Percentiles rank a stretch among this genome's conserved stretches.
Evolutionary conservation across 495 filamentous ascomycete genomes (phyloP).

Genomic region (Penicillium cosmopolitanum): DNA sequence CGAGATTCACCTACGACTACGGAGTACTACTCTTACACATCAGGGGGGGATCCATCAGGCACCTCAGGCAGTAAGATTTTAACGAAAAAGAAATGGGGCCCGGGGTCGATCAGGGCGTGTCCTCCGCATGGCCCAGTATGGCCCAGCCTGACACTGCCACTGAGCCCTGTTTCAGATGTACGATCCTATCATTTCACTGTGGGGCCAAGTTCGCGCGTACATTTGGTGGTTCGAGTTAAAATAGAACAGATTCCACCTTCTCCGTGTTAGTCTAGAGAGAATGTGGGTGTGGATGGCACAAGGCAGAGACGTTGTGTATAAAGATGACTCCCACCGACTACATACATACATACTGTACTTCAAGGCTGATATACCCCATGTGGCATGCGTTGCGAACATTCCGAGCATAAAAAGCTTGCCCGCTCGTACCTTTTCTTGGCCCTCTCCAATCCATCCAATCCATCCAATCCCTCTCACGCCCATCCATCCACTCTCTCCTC

Average conservation of each 20-base stretch:
- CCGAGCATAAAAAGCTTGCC: too few species aligned
- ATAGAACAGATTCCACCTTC: not conserved
- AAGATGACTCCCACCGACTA: not conserved
- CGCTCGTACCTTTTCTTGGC: too few species aligned
- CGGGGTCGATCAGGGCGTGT: constrained; percentile 4
- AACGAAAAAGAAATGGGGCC: constrained; percentile 1
- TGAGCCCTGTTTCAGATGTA: constrained; percentile 8
- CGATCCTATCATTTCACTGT: constrained; percentile 5
- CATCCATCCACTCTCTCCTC: not conserved
- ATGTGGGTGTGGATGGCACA: too few species aligned
- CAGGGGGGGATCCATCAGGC: not conserved
- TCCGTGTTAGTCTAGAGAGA: not conserved
- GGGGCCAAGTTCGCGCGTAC: not conserved
- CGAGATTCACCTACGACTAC: not conserved
- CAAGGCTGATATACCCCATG: too few species aligned
- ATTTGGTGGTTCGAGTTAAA: not conserved
- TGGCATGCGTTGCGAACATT: too few species aligned
- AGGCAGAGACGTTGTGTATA: not conserved
- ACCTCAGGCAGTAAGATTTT: constrained; percentile 7
- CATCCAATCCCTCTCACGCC: not conserved
- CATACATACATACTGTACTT: too few species aligned
- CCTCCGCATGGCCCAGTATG: constrained; percentile 6
- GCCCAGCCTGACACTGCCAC: constrained; percentile 6
- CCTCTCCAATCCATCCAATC: not conserved
- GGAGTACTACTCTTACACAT: too few species aligned